Base-by-base conservation (phyloP, 208 protist species). In the Tetramitus jugosus region DNA sequence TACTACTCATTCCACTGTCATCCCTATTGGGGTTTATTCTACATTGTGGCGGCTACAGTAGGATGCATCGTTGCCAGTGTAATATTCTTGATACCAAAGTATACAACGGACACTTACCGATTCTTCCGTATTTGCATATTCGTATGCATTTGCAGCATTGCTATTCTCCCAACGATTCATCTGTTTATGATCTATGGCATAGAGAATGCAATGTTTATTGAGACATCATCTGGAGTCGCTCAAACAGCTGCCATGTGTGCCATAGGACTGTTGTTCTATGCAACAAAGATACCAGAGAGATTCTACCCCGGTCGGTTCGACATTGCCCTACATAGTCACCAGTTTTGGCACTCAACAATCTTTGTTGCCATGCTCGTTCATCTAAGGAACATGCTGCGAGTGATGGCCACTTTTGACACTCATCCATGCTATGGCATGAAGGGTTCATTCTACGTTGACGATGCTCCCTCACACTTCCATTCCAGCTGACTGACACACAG, bases 211-310 rank as follows among this genome's bases (percentile, higher is more conserved):
- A n/a, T n/a, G n/a, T n/a, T n/a, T n/a, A n/a, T n/a, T n/a, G n/a
- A n/a, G n/a, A n/a, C n/a, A n/a, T n/a, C n/a, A n/a, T 17, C 29
- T 26, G 65, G 39, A 40, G 17, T 71, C 4, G 8, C 49, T 8
- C 13, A 49, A 8, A 49, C 49, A 40, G 43, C 43, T 71, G 0
- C 49, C 0, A 49, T 23, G 4, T 71, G 49, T 49, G 65, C 39
- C 17, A 3, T 49, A 29, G 65, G 39, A 26, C 39, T 71, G 10
- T 71, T 71, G 3, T 71, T 71, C 17, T 71, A 71, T 49, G 35
- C n/a, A 49, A 49, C 39, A 17, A 71, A 71, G 29, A 37, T 71
- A 4, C 65, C 65, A 20, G 65, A 71, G 49, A 71, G 40, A 71
- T 31, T 49, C 20, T 71, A 23, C 6, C 65, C 65, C 13, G 65